Evolutionary conservation across 768 basidiomycete genomes (phyloP), one percentile per base, ranked within the genome.

Genomic region (Leccinum longicurvipes): DNA sequence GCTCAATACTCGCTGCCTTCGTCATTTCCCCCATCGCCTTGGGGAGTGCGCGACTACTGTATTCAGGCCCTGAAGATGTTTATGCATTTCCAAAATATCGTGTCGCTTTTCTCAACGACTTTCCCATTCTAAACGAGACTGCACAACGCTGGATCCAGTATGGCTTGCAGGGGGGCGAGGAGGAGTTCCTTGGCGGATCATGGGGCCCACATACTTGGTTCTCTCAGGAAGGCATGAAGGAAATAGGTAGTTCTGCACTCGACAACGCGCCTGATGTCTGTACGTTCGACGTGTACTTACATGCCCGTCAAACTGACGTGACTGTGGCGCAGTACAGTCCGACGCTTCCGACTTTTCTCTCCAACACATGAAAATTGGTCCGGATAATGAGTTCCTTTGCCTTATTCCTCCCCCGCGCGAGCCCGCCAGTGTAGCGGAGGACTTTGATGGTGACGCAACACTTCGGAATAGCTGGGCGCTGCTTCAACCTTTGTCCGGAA

Each of bases 391-490:
- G 21, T 93, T 89, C 72, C 73, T 93, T 31, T 93, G 91, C 66
- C 77, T 91, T 52, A 85, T 92, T 60, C 89, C 90, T 11, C 83
- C 84, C 53, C 75, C 86, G 50, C 75, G 81, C 60, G 78, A 76
- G 57, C 63, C 66, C 50, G 71, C 77, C 53, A 61, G 79, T 19
- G 57, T 74, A 27, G 65, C 79, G 17, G 83, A 87, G 47, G 81
- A 84, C 44, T 64, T 81, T 32, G 77, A 84, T 58, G 75, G 79
- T 57, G 85, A 87, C 62, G 68, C 81, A 51, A 82, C 84, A 11
- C 86, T 90, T 47, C 82, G 83, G 55, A 83, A 86, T 65, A 86
- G 88, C 65, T 93, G 91, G 89, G 85, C 86, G 29, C 79, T 93
- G 49, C 80, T 94, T 24, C 84, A 89, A 62, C 87, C 91, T 28